phyloP scores from a whole-genome alignment of 2,329 filamentous ascomycete species.

The Monosporascus sp. region DNA sequence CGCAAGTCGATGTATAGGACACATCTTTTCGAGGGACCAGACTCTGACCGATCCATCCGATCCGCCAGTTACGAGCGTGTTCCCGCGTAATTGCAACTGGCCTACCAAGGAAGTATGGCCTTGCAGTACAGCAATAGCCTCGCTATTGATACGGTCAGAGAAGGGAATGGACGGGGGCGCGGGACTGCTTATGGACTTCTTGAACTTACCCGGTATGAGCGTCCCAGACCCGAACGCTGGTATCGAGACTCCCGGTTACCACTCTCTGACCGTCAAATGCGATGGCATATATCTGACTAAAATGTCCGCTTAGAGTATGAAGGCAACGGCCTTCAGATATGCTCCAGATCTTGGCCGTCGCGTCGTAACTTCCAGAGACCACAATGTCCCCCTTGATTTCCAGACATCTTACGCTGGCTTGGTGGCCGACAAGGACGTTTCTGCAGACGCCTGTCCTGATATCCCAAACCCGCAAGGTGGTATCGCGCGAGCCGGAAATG shows the following conservation, averaged over 20 bases:
- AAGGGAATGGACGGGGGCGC: background rate
- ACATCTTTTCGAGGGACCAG: conserved; percentile 88
- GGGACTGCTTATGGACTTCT: background rate
- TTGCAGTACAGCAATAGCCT: conserved; percentile 86
- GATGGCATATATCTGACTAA: conserved; percentile 98
- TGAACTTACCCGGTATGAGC: conserved; percentile 69
- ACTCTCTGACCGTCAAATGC: conserved; percentile 93
- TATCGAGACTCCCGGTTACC: conserved; percentile 92
- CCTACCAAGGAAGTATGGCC: conserved; percentile 96
- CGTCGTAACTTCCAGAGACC: conserved; percentile 98
- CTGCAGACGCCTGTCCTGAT: conserved; percentile 80
- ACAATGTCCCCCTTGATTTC: conserved; percentile 96
- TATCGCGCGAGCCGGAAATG: conserved; percentile 94
- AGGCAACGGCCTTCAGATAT: conserved; percentile 93
- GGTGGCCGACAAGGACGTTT: conserved; percentile 89
- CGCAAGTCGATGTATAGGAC: conserved; percentile 86
- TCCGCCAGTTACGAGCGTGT: conserved; percentile 91
- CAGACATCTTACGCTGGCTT: conserved; percentile 89
- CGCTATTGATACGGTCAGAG: conserved; percentile 38
- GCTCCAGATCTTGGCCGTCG: conserved; percentile 94
- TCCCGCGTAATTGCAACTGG: conserved; percentile 90
- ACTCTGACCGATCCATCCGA: conserved; percentile 94
- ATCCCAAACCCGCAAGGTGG: conserved; percentile 92
- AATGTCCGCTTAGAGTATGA: conserved; percentile 85
- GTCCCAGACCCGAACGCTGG: conserved; percentile 96